These are phyloP conservation scores for Acanthamoeba divionensis DNA, from an alignment of 208 protist species.

Conservation along the genomic window DNA sequence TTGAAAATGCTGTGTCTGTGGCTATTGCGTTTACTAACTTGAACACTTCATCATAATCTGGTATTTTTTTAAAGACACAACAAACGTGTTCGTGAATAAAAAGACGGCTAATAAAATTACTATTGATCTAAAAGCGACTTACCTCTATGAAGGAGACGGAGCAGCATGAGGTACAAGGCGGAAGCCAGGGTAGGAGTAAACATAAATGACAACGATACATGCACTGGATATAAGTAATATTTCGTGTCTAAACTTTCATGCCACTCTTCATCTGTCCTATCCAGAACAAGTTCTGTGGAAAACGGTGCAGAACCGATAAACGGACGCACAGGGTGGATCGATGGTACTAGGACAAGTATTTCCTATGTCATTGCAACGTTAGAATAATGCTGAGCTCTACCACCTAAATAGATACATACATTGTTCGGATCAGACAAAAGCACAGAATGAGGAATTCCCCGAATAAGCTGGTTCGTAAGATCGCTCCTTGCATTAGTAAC, in stretches of 20 bases:
- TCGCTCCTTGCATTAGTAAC: conserved; percentile 6
- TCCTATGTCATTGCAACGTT: neutral
- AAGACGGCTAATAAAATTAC: too few species aligned
- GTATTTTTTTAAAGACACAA: too few species aligned
- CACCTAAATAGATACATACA: neutral
- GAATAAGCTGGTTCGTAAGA: neutral
- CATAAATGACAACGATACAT: conserved; percentile 86
- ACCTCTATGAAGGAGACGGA: conserved; percentile 83
- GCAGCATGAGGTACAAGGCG: conserved; percentile 88
- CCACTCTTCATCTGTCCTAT: conserved; percentile 80
- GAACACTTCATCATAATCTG: neutral
- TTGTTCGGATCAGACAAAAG: conserved; percentile 55
- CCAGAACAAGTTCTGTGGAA: conserved; percentile 75
- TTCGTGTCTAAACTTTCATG: conserved; percentile 79
- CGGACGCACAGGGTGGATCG: conserved; percentile 40
- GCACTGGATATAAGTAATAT: conserved; percentile 86
- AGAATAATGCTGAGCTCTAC: neutral
- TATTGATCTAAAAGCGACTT: neutral
- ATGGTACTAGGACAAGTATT: neutral
- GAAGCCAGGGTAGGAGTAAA: conserved; percentile 83
- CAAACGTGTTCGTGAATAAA: too few species aligned
- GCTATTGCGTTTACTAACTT: conserved; percentile 12
- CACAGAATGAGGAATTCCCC: conserved; percentile 59
- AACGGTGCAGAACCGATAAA: conserved; percentile 35
- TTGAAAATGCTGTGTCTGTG: conserved; percentile 58